These are phyloP conservation scores for Bipolaris oryzae DNA, from an alignment of 2,329 filamentous ascomycete genomes.

Conservation along the genomic window DNA sequence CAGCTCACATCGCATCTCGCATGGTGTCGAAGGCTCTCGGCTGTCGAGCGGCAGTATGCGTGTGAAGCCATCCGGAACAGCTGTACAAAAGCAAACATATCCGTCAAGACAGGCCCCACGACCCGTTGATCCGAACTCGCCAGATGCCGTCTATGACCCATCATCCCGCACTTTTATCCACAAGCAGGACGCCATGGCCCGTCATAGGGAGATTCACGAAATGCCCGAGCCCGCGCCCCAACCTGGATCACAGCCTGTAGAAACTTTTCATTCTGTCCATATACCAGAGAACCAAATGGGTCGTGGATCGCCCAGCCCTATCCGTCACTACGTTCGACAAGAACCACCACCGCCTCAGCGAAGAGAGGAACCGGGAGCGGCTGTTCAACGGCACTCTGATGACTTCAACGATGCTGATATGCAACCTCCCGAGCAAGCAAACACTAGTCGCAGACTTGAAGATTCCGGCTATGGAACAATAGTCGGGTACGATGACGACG, in stretches of 20 bases:
- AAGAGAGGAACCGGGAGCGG: constrained; percentile 13
- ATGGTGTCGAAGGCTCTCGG: constrained; percentile 48
- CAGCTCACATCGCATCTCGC: constrained; percentile 48
- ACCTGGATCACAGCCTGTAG: constrained; percentile 29
- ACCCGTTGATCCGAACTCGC: constrained; percentile 46
- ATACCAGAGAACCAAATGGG: constrained; percentile 13
- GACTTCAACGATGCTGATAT: constrained; percentile 53
- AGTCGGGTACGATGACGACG: constrained; percentile 12
- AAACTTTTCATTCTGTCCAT: constrained; percentile 18
- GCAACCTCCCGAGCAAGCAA: constrained; percentile 29
- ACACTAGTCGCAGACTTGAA: constrained; percentile 27
- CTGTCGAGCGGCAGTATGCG: constrained; percentile 60
- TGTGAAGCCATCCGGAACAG: constrained; percentile 56
- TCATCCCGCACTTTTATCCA: constrained; percentile 47
- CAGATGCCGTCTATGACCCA: constrained; percentile 46
- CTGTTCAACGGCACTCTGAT: constrained; percentile 43
- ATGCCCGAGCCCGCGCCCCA: constrained; percentile 29
- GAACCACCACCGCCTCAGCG: constrained; percentile 17
- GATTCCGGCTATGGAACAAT: constrained; percentile 12
- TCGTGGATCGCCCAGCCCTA: constrained; percentile 28
- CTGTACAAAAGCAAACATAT: constrained; percentile 43
- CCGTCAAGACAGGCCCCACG: constrained; percentile 25
- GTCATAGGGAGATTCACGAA: constrained; percentile 39
- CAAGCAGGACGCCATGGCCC: constrained; percentile 46
- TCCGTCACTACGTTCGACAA: constrained; percentile 20